Percentiles rank a stretch among this genome's conserved stretches.
These are phyloP conservation scores for Astrothelium subdiscretum DNA, from an alignment of 495 filamentous ascomycete species.

Conservation along the genomic window DNA sequence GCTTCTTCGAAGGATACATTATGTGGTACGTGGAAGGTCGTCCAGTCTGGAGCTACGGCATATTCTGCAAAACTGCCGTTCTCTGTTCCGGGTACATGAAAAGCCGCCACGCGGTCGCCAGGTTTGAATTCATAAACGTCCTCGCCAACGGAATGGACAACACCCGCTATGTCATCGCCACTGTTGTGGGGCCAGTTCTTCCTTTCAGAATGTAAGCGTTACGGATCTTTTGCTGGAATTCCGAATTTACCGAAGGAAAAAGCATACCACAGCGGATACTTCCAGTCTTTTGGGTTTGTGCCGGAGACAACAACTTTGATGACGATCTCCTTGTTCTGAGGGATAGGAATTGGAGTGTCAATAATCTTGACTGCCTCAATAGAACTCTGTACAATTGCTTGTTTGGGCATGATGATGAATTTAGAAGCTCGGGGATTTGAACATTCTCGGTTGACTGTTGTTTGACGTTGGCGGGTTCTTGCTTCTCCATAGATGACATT, in stretches of 20 bases:
- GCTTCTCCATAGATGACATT: no score
- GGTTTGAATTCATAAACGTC: constrained; percentile 31
- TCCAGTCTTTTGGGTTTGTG: constrained; percentile 12
- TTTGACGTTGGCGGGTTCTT: neutral
- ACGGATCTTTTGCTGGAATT: no score
- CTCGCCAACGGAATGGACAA: constrained; percentile 29
- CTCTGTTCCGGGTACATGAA: constrained; percentile 24
- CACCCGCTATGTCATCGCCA: constrained; percentile 35
- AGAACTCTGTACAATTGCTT: constrained; percentile 1
- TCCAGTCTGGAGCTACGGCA: constrained; percentile 26
- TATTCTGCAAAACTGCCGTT: constrained; percentile 33
- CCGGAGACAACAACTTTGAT: constrained; percentile 7
- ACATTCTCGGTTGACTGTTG: neutral
- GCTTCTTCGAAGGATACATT: constrained; percentile 33
- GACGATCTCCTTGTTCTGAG: neutral
- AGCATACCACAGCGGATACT: neutral
- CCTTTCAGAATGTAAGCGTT: neutral
- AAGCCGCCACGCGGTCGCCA: constrained; percentile 33
- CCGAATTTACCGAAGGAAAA: neutral
- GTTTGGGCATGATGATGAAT: neutral
- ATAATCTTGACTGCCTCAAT: constrained; percentile 4
- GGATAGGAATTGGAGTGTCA: constrained; percentile 3
- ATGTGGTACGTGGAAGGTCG: constrained; percentile 32
- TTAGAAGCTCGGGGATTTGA: neutral
- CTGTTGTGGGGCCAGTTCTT: neutral